A percentile compares a stretch with the other conserved stretches of the same genome.
phyloP scores from a whole-genome alignment of 2,329 filamentous ascomycete species.

The Emericellopsis cladophorae region DNA sequence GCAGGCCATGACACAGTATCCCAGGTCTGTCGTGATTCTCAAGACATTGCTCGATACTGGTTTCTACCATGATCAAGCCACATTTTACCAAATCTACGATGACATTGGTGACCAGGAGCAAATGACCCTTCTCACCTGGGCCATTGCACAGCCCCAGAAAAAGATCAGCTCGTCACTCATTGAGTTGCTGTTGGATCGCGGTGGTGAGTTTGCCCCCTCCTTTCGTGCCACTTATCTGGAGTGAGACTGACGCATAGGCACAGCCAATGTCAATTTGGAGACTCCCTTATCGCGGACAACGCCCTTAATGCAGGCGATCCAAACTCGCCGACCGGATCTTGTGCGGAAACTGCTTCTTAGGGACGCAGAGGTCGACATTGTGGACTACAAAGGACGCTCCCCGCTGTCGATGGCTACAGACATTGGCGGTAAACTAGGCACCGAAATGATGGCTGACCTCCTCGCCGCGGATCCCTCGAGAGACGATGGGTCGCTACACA shows the following conservation, averaged over 20 bases:
- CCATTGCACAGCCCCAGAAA: constrained; percentile 49
- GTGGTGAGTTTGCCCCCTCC: constrained; percentile 14
- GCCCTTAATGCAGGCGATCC: constrained; percentile 47
- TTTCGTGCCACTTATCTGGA: not conserved
- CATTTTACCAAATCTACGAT: constrained; percentile 26
- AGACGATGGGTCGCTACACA: constrained; percentile 56
- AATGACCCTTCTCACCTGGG: constrained; percentile 47
- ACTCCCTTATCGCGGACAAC: constrained; percentile 38
- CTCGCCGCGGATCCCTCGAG: constrained; percentile 41
- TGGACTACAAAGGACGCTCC: constrained; percentile 43
- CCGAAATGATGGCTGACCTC: constrained; percentile 40
- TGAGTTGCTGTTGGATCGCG: constrained; percentile 37
- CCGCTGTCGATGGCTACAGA: constrained; percentile 47
- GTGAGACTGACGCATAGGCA: constrained; percentile 5
- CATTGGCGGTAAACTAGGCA: constrained; percentile 38
- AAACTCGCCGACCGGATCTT: constrained; percentile 40
- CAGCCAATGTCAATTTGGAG: constrained; percentile 45
- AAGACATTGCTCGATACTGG: constrained; percentile 41
- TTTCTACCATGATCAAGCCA: constrained; percentile 45
- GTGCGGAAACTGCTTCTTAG: constrained; percentile 42
- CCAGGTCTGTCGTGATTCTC: constrained; percentile 38
- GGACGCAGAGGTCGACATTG: constrained; percentile 45
- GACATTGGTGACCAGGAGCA: constrained; percentile 37
- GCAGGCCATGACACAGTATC: constrained; percentile 39
- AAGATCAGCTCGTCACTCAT: constrained; percentile 46